These are phyloP conservation scores for Mycena pura DNA, from an alignment of 768 basidiomycete species.

Conservation along the genomic window DNA sequence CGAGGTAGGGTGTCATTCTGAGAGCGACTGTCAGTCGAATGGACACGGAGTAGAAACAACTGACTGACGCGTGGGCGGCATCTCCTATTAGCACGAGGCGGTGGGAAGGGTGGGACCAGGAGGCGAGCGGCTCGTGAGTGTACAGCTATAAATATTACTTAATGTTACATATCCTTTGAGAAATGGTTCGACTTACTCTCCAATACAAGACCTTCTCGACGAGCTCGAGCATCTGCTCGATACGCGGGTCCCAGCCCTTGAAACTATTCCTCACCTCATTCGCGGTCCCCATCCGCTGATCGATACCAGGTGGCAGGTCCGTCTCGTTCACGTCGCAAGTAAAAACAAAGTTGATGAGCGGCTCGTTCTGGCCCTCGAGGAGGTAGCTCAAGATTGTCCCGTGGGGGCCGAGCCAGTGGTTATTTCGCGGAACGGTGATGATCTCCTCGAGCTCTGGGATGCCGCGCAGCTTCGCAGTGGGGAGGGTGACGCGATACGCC, in stretches of 20 bases:
- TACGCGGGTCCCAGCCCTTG: conserved; percentile 27
- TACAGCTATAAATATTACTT: conserved; percentile 31
- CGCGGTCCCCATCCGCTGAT: conserved; percentile 19
- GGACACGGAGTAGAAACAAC: too few relatives aligned
- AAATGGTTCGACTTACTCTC: conserved; percentile 15
- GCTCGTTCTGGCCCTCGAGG: conserved; percentile 20
- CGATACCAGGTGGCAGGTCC: conserved; percentile 13
- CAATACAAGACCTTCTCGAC: conserved; percentile 14
- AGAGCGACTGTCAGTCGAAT: too few relatives aligned
- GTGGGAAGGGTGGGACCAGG: conserved; percentile 46
- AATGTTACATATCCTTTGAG: too few relatives aligned
- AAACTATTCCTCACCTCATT: conserved; percentile 18
- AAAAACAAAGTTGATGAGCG: conserved; percentile 24
- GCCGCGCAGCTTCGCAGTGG: conserved; percentile 10
- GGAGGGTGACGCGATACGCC: conserved; percentile 25
- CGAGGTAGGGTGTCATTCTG: conserved; percentile 36
- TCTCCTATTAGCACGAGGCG: conserved; percentile 22
- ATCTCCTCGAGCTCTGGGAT: conserved; percentile 23
- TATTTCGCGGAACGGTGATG: conserved; percentile 23
- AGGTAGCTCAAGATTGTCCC: conserved; percentile 22
- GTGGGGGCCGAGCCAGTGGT: conserved; percentile 20
- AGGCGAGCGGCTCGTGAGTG: conserved; percentile 45
- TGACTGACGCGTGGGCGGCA: conserved; percentile 31
- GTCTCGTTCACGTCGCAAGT: conserved; percentile 21
- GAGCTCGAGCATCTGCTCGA: conserved; percentile 11